Conservation (phyloP, 371 early-diverging fungal genomes). For the Syncephalastrum sp. region DNA sequence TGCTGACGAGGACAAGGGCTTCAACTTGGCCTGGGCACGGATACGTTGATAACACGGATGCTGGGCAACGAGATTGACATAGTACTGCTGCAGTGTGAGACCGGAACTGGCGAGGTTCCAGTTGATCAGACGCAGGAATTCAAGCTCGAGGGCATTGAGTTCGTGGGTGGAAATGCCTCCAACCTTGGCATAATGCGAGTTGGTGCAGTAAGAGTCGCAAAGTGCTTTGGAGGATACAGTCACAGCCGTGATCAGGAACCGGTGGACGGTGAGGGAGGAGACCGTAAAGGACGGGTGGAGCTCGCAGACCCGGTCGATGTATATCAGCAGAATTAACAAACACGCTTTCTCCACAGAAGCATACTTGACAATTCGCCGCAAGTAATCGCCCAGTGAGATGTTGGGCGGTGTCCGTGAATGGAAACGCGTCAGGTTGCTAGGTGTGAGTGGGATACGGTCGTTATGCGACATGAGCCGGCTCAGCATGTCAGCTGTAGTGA, state of each 20-base stretch:
- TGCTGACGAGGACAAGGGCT: background rate
- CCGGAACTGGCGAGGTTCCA: constrained; percentile 85
- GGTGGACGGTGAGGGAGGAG: constrained; percentile 89
- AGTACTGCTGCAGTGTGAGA: constrained; percentile 82
- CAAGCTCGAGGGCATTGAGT: constrained; percentile 93
- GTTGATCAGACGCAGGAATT: constrained; percentile 82
- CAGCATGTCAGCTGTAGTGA: constrained; percentile 71
- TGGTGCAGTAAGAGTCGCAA: constrained; percentile 85
- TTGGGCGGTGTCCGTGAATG: constrained; percentile 94
- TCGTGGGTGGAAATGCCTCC: constrained; percentile 94
- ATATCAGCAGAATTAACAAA: constrained; percentile 83
- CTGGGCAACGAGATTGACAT: constrained; percentile 76
- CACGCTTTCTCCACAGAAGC: constrained; percentile 89
- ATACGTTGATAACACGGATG: constrained; percentile 51
- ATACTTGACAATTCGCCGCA: constrained; percentile 84
- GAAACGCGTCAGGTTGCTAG: constrained; percentile 87
- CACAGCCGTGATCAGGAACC: constrained; percentile 92
- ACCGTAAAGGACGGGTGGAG: constrained; percentile 82
- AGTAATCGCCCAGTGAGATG: constrained; percentile 79
- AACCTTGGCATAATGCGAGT: constrained; percentile 88
- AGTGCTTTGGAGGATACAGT: constrained; percentile 88
- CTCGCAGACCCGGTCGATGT: constrained; percentile 89
- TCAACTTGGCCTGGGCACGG: background rate
- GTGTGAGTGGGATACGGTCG: constrained; percentile 83
- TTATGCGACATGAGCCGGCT: constrained; percentile 76